Base-by-base conservation (phyloP, 208 protist genomes). In the Crithidia expoeki region DNA sequence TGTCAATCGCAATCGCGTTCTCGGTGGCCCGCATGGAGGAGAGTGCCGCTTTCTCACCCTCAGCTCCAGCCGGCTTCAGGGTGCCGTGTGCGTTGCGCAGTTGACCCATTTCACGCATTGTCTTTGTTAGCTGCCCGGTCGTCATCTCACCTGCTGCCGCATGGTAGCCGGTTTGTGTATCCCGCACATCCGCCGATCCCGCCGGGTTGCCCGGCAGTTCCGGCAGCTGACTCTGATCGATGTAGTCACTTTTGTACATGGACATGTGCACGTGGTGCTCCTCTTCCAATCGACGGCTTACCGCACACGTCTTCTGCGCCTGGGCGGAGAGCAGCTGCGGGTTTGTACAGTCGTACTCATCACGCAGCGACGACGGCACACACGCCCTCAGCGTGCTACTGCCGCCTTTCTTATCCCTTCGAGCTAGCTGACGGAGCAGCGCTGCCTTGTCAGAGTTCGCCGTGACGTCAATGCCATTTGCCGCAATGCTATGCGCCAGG, bases 11-110 rank as follows among this genome's bases (percentile, higher is more conserved):
- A 33, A 75, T 68, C 32, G 56, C 56, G 56, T 78, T 83, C 74
- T 94, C 89, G 53, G 82, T 71, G 0, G 56, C 21, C 27, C 72
- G 84, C 78, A 94, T 77, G 25, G 72, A 70, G 23, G 47, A 34
- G 6, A 85, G 25, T 38, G 65, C 65, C 28, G 53, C 61, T 7
- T 71, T 38, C 30, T 51, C 11, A 6, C 34, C 23, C 7, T n/a
- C 33, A 33, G 55, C 56, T 5, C 50, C 56, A 11, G 50, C 14
- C 14, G 58, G 34, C 32, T 79, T 76, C 52, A 94, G 72, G 28
- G 86, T 84, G 23, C 89, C 89, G 60, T 94, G 89, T 6, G 83
- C 81, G 65, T 92, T 93, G 44, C 89, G 89, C 56, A 93, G 58
- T n/a, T 33, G 28, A 4, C 60, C 70, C 21, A 81, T 17, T 40